A percentile compares a stretch with the other conserved stretches of the same genome.
These are phyloP conservation scores for Piromyces sp. DNA, from an alignment of 192 early-diverging fungal species.

Conservation along the genomic window DNA sequence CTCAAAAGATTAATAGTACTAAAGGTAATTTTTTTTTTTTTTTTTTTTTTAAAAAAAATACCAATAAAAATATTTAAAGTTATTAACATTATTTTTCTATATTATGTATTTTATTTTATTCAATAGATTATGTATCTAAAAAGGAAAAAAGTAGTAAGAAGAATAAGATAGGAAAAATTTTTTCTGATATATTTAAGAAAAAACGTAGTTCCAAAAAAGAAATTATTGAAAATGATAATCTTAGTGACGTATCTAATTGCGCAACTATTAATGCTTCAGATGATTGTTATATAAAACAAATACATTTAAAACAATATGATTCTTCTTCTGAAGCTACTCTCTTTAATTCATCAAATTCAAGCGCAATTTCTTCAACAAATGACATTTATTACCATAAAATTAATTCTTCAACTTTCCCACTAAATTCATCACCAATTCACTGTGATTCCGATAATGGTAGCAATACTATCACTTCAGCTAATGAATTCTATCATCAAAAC, in stretches of 20 bases:
- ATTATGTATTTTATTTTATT: no score
- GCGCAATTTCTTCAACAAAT: background rate
- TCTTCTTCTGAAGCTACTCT: background rate
- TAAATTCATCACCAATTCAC: background rate
- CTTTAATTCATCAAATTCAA: background rate
- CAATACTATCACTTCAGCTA: background rate
- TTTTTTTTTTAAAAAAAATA: no score
- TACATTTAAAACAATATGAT: background rate
- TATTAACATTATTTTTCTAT: no score
- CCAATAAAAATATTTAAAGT: no score
- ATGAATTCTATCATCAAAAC: background rate
- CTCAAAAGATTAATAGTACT: no score
- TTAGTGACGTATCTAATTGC: background rate
- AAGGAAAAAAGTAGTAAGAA: background rate
- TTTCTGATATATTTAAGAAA: background rate
- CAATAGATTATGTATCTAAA: background rate
- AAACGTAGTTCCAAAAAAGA: background rate
- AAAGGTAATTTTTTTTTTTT: no score
- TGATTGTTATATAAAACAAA: background rate
- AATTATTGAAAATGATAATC: background rate
- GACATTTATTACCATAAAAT: background rate
- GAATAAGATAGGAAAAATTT: background rate
- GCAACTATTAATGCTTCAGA: background rate
- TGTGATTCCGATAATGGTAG: background rate
- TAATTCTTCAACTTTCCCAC: background rate